Base-by-base conservation (phyloP, 495 filamentous ascomycete genomes). In the Penicillium antarcticum region DNA sequence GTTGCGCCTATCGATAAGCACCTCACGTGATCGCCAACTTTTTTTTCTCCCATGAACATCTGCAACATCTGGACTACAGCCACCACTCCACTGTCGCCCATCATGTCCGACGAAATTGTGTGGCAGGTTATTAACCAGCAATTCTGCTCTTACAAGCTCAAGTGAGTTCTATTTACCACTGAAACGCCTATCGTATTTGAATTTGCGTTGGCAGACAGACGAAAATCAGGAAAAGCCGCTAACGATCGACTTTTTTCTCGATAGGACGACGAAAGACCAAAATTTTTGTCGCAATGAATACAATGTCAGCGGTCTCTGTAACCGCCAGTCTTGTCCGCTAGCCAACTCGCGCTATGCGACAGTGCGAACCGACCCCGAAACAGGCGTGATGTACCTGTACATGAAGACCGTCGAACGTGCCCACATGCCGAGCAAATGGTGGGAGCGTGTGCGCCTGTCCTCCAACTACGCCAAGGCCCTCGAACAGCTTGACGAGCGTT, bases 201-300 rank as follows among this genome's bases (percentile, higher is more conserved):
- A 24, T 16, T 21, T 35, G 17, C 10, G 5, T 40, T 29, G n/a
- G n/a, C n/a, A n/a, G n/a, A n/a, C n/a, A n/a, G n/a, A n/a, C n/a
- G n/a, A 48, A 50, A 42, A 34, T 40, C 41, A 37, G 48, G 42
- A 54, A 11, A 8, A 19, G 34, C 35, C 7, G 51, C 51, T 66
- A 52, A 61, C 49, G 17, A 29, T 21, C 48, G 34, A 46, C 55
- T 26, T 44, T 44, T 45, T 29, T 24, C 52, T 54, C 50, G 5
- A 29, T 56, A 87, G 88, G 75, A 95, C 91, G 7, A 89, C 89
- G 17, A 97, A 96, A 73, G 84, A 86, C 26, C 85, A 92, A 68
- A 96, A 83, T 61, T 98, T 97, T 73, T 99, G 94, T 68, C 87
- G 89, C 65, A 94, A 95, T 71, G 92, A 96, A 82, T 89, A 94